These are phyloP conservation scores for Ustilago esculenta DNA, from an alignment of 1,284 basidiomycete genomes.

Conservation along the genomic window DNA sequence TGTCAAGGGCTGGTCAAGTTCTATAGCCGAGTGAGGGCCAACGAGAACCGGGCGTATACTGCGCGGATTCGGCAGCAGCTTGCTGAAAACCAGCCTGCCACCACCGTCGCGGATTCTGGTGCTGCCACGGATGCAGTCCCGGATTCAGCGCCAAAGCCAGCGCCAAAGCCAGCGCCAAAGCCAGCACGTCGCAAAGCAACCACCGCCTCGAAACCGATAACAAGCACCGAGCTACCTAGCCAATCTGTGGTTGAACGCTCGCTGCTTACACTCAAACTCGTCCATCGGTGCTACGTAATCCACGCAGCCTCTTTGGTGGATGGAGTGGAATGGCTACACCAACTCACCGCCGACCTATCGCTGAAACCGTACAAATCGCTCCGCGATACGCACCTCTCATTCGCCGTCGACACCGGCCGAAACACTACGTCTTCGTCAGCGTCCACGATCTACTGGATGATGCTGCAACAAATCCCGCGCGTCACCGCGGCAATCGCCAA, in stretches of 20 bases:
- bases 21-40: constrained; percentile 17
- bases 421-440: constrained; percentile 29
- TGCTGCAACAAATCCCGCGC: constrained; percentile 45
- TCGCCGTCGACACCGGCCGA: constrained; percentile 39
- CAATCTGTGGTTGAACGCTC: constrained; percentile 19
- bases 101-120: neutral
- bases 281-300: constrained; percentile 40
- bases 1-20: constrained; percentile 45
- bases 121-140: too few species aligned
- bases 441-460: constrained; percentile 23
- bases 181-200: constrained; percentile 9
- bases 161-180: neutral
- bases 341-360: constrained; percentile 34
- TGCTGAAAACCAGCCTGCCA: constrained; percentile 9
- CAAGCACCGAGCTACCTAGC: neutral
- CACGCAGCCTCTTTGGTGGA: constrained; percentile 36
- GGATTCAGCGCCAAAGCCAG: too few species aligned
- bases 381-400: constrained; percentile 39
- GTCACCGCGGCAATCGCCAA: constrained; percentile 34
- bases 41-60: constrained; percentile 42
- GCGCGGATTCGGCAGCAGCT: constrained; percentile 40
- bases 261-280: constrained; percentile 41
- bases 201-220: neutral
- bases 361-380: constrained; percentile 45
- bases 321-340: constrained; percentile 40